Conservation (phyloP, 108 stramenopile species). For the Mayamaea pseudoterrestris region DNA sequence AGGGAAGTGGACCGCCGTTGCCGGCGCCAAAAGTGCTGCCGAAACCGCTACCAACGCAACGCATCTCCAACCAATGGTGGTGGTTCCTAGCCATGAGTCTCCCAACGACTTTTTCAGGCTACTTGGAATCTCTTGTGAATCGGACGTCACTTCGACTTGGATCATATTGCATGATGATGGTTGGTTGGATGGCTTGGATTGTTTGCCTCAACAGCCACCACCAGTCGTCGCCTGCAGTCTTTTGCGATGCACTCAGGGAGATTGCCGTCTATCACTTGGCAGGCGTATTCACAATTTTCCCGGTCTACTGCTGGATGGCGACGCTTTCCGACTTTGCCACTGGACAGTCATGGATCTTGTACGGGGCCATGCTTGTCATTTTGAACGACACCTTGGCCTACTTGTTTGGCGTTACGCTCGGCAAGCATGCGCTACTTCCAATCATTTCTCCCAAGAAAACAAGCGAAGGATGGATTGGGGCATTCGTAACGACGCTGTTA, state of each 20-base stretch:
- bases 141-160: no score
- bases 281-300: slow-evolving; percentile 36
- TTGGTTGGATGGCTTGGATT: no score
- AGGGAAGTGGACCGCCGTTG: no score
- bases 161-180: no score
- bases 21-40: no score
- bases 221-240: no score
- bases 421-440: slow-evolving; percentile 79
- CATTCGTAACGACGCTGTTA: slow-evolving; percentile 66
- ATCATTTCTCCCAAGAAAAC: slow-evolving; percentile 90
- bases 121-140: no score
- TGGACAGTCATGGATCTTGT: slow-evolving; percentile 83
- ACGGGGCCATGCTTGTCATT: slow-evolving; percentile 80
- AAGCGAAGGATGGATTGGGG: slow-evolving; percentile 94
- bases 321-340: slow-evolving; percentile 49
- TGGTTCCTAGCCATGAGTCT: no score
- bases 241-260: not conserved
- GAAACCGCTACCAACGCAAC: no score
- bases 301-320: slow-evolving; percentile 61
- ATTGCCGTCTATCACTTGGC: not conserved
- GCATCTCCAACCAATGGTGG: no score
- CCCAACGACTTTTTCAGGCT: no score
- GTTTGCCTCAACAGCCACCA: no score
- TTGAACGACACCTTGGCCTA: slow-evolving; percentile 95
- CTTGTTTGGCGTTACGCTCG: slow-evolving; percentile 77